Conservation (phyloP, 78 protist species). For the Carpediemonas membranifera region DNA sequence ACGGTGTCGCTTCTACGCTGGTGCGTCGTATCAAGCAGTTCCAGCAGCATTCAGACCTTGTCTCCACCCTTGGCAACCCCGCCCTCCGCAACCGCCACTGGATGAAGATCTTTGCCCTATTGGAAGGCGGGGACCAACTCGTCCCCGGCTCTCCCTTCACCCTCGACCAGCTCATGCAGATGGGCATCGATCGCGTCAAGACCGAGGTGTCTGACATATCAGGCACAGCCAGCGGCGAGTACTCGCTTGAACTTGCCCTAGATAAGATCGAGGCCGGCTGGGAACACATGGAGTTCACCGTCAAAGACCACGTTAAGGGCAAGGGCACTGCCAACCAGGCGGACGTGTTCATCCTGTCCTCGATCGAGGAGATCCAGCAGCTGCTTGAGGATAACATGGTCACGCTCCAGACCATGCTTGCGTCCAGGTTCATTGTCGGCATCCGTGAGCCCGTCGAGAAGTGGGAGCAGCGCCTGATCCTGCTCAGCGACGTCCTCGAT, state of each 20-base stretch:
- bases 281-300: constrained; percentile 25
- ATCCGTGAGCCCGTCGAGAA: constrained; percentile 42
- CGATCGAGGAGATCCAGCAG: constrained; percentile 16
- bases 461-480: constrained; percentile 48
- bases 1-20: not conserved
- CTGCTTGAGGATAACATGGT: constrained; percentile 40
- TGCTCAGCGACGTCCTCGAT: constrained; percentile 56
- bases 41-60: too few species aligned
- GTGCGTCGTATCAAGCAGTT: too few species aligned
- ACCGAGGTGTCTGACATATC: constrained; percentile 30
- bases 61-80: constrained; percentile 14
- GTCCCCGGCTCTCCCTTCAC: constrained; percentile 16
- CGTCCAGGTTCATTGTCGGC: constrained; percentile 51
- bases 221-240: constrained; percentile 47
- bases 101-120: constrained; percentile 19
- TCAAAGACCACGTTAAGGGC: not conserved
- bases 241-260: constrained; percentile 26
- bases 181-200: constrained; percentile 2
- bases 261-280: constrained; percentile 26
- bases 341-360: not conserved
- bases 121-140: constrained; percentile 7
- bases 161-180: constrained; percentile 14
- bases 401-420: constrained; percentile 46
- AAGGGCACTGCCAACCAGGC: not conserved
- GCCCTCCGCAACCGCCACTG: constrained; percentile 22